phyloP scores from a whole-genome alignment of 179 eudicot species.

The Pouteria campechiana region DNA sequence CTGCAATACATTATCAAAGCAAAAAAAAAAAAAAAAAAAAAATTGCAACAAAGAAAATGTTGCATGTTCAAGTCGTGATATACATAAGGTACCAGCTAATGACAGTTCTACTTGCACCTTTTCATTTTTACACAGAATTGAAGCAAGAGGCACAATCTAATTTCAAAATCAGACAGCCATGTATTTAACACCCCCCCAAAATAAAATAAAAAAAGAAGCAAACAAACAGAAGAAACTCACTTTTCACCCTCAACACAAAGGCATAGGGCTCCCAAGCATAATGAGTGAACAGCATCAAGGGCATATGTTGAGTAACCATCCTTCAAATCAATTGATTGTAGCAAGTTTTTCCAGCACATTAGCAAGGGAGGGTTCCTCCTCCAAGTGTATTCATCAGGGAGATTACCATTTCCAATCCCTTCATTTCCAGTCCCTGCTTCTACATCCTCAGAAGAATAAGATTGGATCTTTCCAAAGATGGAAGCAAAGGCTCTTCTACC shows the following conservation, averaged over 20 bases:
- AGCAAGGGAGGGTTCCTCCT: conserved; percentile 53
- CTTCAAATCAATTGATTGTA: conserved; percentile 43
- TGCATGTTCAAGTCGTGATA: too few species aligned
- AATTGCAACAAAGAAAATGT: too few species aligned
- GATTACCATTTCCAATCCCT: conserved; percentile 16
- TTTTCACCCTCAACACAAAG: conserved; percentile 70
- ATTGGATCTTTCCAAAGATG: conserved; percentile 21
- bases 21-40: too few species aligned
- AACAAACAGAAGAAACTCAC: conserved; percentile 18
- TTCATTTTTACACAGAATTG: too few species aligned
- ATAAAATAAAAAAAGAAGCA: background rate
- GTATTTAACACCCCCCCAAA: too few species aligned
- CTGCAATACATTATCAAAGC: too few species aligned
- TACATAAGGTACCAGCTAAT: too few species aligned
- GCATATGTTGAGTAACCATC: conserved; percentile 43
- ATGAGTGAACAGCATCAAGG: conserved; percentile 48
- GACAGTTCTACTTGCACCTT: too few species aligned
- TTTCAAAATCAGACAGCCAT: too few species aligned
- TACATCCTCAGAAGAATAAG: conserved; percentile 21
- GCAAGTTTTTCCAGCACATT: conserved; percentile 56
- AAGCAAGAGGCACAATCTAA: too few species aligned
- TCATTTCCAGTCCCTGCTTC: conserved; percentile 32
- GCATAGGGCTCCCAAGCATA: conserved; percentile 51
- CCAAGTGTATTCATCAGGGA: conserved; percentile 37
- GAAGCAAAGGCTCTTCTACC: conserved; percentile 55